Base-by-base conservation (phyloP, 2,329 filamentous ascomycete species). In the Colletotrichum euphorbiae region DNA sequence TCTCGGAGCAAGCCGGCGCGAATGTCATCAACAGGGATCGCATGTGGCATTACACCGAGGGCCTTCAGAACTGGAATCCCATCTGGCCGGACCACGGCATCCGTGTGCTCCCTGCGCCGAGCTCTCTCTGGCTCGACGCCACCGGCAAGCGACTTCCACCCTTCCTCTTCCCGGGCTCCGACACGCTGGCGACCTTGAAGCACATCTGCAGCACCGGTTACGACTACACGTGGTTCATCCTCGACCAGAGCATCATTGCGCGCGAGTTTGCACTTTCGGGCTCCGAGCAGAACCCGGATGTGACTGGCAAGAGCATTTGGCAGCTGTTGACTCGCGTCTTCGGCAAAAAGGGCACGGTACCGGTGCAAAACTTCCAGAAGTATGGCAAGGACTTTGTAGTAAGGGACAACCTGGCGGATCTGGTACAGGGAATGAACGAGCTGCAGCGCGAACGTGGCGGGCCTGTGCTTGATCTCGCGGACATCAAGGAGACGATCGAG, bases 1-100 rank as follows among this genome's bases (percentile, higher is more conserved):
- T 90, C 57, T 76, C 86, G 2, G 82, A 88, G 74, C 60, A 73
- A 1, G 81, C 79, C 1, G 88, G 88, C 8, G 88, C 85, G 1
- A 79, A 82, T 65, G 73, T 89, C 67, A 81, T 90, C 78, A 90
- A 90, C 76, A 81, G 84, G 55, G 88, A 90, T 72, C 80, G 88
- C 48, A 89, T 90, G 87, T 90, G 88, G 88, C 87, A 90, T 74
- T 90, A 90, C 73, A 89, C 87, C 11, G 88, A 90, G 72, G 88
- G 88, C 0, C 75, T 90, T 11, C 79, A 82, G 60, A 89, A 90
- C 74, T 90, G 87, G 87, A 77, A 89, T 62, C 80, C 87, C 4
- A 89, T 90, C 75, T 90, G 87, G 87, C 87, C 87, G 0, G 68
- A 72, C 13, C 88, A 90, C 72, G 87, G 87, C 19, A 90, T 90